Percentiles rank a stretch among this genome's conserved stretches.
These are phyloP conservation scores for Populus tomentosa DNA, from an alignment of 441 rosid genomes.

Conservation along the genomic window DNA sequence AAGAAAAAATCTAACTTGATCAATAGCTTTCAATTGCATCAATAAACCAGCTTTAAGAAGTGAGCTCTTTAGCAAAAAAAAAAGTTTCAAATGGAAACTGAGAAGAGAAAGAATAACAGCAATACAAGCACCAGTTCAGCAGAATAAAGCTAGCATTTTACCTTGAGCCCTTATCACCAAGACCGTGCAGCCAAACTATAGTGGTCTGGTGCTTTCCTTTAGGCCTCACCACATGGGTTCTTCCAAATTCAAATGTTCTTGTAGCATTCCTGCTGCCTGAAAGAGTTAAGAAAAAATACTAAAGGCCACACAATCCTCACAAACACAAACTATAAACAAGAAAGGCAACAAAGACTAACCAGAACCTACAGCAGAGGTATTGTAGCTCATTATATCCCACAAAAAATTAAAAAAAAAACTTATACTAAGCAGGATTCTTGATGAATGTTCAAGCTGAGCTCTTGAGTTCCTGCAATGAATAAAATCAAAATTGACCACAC, in stretches of 20 bases:
- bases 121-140: conserved; percentile 2
- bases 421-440: conserved; percentile 3
- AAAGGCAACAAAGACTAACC: conserved; percentile 24
- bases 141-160: conserved; percentile 2
- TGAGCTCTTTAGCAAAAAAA: neutral
- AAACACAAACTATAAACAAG: neutral
- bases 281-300: conserved; percentile 5
- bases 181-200: too few species aligned
- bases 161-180: too few species aligned
- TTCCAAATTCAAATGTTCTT: too few species aligned
- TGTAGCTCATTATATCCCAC: conserved; percentile 28
- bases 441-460: conserved; percentile 14
- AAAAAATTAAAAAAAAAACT: neutral
- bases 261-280: conserved; percentile 32
- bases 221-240: too few species aligned
- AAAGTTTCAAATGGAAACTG: conserved; percentile 5
- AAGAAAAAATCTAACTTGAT: neutral
- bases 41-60: neutral
- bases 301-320: neutral
- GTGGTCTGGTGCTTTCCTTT: too few species aligned
- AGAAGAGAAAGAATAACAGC: neutral
- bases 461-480: conserved; percentile 42
- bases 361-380: conserved; percentile 26
- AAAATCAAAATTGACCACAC: conserved; percentile 13
- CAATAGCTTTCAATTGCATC: neutral